Evolutionary conservation across 805 yeast genomes (phyloP), one percentile per base, ranked within the genome.

Genomic region (Hemisphaericaspora nanyangensis): DNA sequence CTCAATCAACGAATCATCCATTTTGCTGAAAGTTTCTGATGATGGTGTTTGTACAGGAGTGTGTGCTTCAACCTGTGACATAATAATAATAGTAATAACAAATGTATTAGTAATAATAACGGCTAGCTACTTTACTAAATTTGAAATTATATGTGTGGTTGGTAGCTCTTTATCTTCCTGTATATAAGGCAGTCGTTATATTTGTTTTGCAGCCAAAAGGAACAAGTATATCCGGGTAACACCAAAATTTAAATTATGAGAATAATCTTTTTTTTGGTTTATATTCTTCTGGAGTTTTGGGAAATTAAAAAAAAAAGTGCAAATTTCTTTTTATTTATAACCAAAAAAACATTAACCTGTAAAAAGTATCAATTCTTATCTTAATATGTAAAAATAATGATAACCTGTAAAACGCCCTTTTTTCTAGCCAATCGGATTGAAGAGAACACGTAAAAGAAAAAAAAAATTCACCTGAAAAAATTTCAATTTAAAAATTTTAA

Each of bases 11-110:
- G 15, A 16, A 7, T 34, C 24, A 34, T 19, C 18, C 37, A 34
- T 34, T 19, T 55, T 58, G 40, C 53, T 58, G 33, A 48, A 50
- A 37, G 38, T 44, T 26, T 61, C 68, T 4, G 63, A 59, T 24
- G 65, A 58, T 7, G 69, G 69, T 4, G 69, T 63, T 44, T 63
- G 69, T 7, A 63, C 68, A 18, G 67, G 69, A 12, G 68, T 61
- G 47, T 54, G 61, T 12, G 68, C 54, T 20, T 60, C 65, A 10
- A 34, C 22, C 26, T 26, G 17, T 17, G 30, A 34, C 37, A 34
- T 34, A n/a, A 10, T 12, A n/a, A n/a, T n/a, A n/a, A n/a, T n/a
- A n/a, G n/a, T n/a, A n/a, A n/a, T n/a, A n/a, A n/a, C n/a, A n/a
- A n/a, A n/a, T n/a, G n/a, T n/a, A n/a, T n/a, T n/a, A n/a, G n/a